phyloP scores from a whole-genome alignment of 805 yeast genomes.

The Teunomyces atbi region DNA sequence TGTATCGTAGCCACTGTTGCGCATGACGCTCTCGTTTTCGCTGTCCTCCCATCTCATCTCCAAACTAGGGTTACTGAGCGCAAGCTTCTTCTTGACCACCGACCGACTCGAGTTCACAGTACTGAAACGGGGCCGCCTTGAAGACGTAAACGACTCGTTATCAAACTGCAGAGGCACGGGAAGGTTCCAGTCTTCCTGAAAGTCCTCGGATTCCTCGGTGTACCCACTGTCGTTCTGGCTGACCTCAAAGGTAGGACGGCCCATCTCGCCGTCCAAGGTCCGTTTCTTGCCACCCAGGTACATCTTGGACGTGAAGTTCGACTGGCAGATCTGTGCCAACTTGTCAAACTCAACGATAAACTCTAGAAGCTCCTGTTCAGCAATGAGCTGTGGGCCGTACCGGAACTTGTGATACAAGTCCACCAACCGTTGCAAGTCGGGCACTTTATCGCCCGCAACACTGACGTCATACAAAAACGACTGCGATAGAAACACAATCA shows the following conservation, averaged over 20 bases:
- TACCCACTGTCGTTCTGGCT: background rate
- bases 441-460: conserved; percentile 3
- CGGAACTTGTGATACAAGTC: conserved; percentile 64
- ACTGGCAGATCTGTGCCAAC: conserved; percentile 10
- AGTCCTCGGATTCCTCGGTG: conserved; percentile 3
- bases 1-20: conserved; percentile 9
- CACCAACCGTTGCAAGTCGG: conserved; percentile 25
- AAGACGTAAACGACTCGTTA: background rate
- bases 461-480: background rate
- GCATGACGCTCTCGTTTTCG: conserved; percentile 5
- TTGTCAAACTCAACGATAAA: conserved; percentile 45
- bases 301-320: background rate
- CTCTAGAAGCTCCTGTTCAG: conserved; percentile 55
- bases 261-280: background rate
- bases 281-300: background rate
- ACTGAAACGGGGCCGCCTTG: background rate
- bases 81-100: conserved; percentile 6
- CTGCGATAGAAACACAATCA: conserved; percentile 32
- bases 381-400: conserved; percentile 61
- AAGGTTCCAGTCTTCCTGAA: conserved; percentile 3
- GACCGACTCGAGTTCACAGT: conserved; percentile 3
- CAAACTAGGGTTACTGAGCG: conserved; percentile 1
- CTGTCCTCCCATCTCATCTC: conserved; percentile 1
- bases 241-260: background rate
- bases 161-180: background rate